Evolutionary conservation across 352 stramenopile genomes (phyloP).

Genomic region (Phytophthora cryptogea): DNA sequence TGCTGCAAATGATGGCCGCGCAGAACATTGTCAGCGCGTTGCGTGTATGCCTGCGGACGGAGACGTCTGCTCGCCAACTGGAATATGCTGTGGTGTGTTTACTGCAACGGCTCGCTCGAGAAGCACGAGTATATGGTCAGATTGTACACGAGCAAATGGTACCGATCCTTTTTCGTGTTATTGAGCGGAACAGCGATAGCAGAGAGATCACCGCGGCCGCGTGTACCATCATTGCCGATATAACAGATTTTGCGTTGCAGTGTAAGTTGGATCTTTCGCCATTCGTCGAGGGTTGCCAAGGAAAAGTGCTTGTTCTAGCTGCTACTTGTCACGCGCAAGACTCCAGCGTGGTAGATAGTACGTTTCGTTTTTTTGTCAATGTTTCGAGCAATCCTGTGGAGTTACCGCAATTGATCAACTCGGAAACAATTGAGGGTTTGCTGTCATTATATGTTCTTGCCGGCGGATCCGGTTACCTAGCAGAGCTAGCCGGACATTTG

Average conservation of each 20-base stretch:
- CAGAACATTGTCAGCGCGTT: conserved; percentile 48
- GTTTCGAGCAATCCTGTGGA: conserved; percentile 52
- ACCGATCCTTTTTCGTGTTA: conserved; percentile 47
- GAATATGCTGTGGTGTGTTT: conserved; percentile 42
- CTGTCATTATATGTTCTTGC: conserved; percentile 58
- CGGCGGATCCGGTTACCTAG: conserved; percentile 28
- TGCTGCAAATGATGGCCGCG: conserved; percentile 48
- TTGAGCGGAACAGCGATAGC: conserved; percentile 62
- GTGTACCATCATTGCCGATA: conserved; percentile 71
- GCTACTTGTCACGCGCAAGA: conserved; percentile 41
- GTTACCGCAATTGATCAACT: conserved; percentile 56
- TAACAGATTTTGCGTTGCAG: conserved; percentile 62
- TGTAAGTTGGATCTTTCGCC: conserved; percentile 62
- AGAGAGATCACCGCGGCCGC: conserved; percentile 50
- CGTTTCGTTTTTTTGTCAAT: conserved; percentile 68
- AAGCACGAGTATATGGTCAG: conserved; percentile 53
- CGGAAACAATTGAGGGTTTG: conserved; percentile 58
- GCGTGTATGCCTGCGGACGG: conserved; percentile 37
- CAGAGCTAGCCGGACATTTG: conserved; percentile 41
- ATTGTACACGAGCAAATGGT: conserved; percentile 63
- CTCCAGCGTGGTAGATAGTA: conserved; percentile 32
- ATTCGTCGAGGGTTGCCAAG: conserved; percentile 50
- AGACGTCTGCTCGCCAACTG: conserved; percentile 26
- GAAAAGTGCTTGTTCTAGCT: conserved; percentile 47
- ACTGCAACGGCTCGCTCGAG: conserved; percentile 38